phyloP scores from a whole-genome alignment of 257 asterid species.

The Nicotiana otophora region DNA sequence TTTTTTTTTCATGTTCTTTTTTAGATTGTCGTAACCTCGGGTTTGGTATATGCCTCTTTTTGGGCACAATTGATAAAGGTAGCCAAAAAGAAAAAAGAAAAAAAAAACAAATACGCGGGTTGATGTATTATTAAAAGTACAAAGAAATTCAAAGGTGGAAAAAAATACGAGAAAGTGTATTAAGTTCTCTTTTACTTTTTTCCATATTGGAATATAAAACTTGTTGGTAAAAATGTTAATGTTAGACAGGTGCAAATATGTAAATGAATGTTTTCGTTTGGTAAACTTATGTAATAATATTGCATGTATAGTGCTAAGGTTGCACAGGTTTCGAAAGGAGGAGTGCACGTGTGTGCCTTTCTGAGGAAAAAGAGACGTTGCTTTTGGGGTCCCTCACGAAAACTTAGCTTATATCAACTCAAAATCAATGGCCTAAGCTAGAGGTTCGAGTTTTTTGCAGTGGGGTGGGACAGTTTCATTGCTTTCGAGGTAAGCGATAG shows the following conservation, averaged over 20 bases:
- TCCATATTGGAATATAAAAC: background rate
- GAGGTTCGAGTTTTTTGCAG: background rate
- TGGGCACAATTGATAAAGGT: slow-evolving; percentile 23
- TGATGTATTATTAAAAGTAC: slow-evolving; percentile 1
- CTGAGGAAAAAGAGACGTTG: slow-evolving; percentile 23
- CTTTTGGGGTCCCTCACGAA: slow-evolving; percentile 23
- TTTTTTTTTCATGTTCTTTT: background rate
- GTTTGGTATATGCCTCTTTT: slow-evolving; percentile 33
- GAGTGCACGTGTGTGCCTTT: slow-evolving; percentile 48
- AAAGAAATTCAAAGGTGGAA: background rate
- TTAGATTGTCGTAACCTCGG: slow-evolving; percentile 42
- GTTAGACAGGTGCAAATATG: background rate
- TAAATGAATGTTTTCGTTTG: no score
- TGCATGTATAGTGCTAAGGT: background rate
- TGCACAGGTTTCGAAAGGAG: slow-evolving; percentile 35
- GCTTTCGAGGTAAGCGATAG: slow-evolving; percentile 39
- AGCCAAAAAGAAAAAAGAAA: background rate
- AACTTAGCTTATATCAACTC: background rate
- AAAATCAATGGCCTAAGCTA: background rate
- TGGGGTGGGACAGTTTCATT: slow-evolving; percentile 7
- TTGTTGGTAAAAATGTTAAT: background rate
- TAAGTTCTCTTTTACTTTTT: background rate
- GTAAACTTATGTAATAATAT: slow-evolving; percentile 1
- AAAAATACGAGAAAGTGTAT: background rate
- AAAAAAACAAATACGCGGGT: background rate